These are phyloP conservation scores for Cladosporium phlei DNA, from an alignment of 2,329 filamentous ascomycete genomes.

Conservation along the genomic window DNA sequence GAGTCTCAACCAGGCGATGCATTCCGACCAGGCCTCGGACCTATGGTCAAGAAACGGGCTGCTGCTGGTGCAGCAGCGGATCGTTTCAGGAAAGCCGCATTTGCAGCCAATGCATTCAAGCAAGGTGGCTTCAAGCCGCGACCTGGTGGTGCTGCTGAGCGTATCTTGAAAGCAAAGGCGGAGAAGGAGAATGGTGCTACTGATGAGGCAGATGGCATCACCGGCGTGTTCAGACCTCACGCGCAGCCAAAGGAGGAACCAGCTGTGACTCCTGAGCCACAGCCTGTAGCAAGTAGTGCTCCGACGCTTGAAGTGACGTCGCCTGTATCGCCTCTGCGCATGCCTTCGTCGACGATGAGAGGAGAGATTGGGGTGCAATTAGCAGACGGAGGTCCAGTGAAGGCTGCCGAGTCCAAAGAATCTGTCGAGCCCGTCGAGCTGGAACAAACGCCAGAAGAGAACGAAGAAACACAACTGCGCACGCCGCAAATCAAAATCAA, in stretches of 20 bases:
- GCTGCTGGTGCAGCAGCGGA: constrained; percentile 54
- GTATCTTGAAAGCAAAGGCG: constrained; percentile 54
- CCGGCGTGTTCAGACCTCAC: constrained; percentile 79
- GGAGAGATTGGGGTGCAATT: constrained; percentile 21
- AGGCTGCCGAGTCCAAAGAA: constrained; percentile 21
- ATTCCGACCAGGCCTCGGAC: constrained; percentile 72
- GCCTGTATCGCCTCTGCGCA: constrained; percentile 20
- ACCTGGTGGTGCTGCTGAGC: constrained; percentile 78
- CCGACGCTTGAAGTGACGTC: constrained; percentile 26
- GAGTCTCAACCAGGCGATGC: constrained; percentile 41
- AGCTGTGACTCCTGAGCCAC: constrained; percentile 1
- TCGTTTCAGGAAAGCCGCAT: constrained; percentile 75
- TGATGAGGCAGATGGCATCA: constrained; percentile 81
- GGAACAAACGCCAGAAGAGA: constrained; percentile 9
- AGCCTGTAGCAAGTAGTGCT: constrained; percentile 10
- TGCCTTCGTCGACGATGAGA: constrained; percentile 7
- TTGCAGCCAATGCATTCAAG: constrained; percentile 66
- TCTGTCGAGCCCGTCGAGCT: constrained; percentile 6
- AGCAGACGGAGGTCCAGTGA: constrained; percentile 19
- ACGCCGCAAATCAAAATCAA: constrained; percentile 38
- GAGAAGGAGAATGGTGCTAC: constrained; percentile 45
- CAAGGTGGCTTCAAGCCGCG: too few species aligned
- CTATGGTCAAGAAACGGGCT: constrained; percentile 78
- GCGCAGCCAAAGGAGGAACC: constrained; percentile 25
- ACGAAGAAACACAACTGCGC: constrained; percentile 23